Base-by-base conservation (phyloP, 192 early-diverging fungal species). In the Mortierella hygrophila region DNA sequence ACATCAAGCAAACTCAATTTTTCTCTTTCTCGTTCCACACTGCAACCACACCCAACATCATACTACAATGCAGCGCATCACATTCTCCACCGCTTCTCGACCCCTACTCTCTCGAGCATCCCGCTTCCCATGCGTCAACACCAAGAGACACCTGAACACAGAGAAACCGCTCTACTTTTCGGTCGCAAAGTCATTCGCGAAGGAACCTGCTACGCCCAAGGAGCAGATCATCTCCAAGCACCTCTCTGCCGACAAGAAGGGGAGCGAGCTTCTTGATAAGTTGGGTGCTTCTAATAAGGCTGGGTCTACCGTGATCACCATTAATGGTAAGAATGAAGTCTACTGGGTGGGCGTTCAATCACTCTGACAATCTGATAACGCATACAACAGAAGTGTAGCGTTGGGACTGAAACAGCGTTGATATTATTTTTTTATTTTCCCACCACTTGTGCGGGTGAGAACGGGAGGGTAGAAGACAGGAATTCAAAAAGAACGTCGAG, bases 151-250 rank as follows among this genome's bases (percentile, higher is more conserved):
- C 16, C n/a, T 83, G 0, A 76, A 78, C 44, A 78, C 76, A n/a
- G 46, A 82, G 42, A 76, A 49, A 3, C 76, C 81, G 41, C 76
- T 83, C 0, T 78, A 52, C 60, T 83, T 74, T 37, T 38, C 72
- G 11, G 76, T 44, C 52, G 65, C 81, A 13, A 68, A 73, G n/a
- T 38, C 38, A 4, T n/a, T 9, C 55, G 29, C 70, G 13, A n/a
- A 52, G 35, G 63, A 72, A 18, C 54, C 52, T 20, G 57, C 32
- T 29, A 75, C 74, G 26, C 68, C 52, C 18, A 47, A 79, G n/a
- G 55, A 72, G 5, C 68, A 70, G 52, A 38, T 29, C 23, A 46
- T 65, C 5, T 35, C 75, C 20, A 63, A 69, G 32, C 44, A 63
- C 7, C 38, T 49, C 9, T 20, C 37, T 23, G 65, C 60, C 1